Conservation (phyloP, 1,284 basidiomycete genomes). For the Fistulina hepatica region DNA sequence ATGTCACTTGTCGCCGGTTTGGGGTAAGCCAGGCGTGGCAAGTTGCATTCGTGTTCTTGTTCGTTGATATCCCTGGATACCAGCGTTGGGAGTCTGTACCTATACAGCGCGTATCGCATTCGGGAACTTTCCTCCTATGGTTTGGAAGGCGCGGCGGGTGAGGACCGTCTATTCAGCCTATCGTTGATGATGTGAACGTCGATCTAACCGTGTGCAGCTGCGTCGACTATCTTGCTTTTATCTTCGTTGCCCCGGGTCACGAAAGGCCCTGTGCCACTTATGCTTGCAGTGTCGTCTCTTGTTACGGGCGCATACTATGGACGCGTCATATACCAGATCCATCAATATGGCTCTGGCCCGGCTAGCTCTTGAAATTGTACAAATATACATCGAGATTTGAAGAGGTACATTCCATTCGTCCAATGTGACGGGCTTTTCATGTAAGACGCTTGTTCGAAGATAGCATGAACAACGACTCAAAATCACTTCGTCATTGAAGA, state of each 20-base stretch:
- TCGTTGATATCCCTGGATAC: not conserved
- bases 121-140: conserved; percentile 63
- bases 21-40: conserved; percentile 33
- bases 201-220: conserved; percentile 39
- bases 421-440: no score
- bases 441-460: no score
- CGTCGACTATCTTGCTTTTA: conserved; percentile 67
- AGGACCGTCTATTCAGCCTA: conserved; percentile 18
- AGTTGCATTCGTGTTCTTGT: not conserved
- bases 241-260: conserved; percentile 65
- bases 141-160: conserved; percentile 66
- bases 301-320: conserved; percentile 63
- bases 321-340: no score
- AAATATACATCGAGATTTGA: no score
- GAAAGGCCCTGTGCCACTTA: conserved; percentile 70
- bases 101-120: conserved; percentile 67
- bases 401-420: no score
- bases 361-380: no score
- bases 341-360: no score
- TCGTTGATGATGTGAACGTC: not conserved
- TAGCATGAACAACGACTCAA: no score
- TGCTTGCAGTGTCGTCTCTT: conserved; percentile 54
- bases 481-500: no score
- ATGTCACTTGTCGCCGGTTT: conserved; percentile 76
- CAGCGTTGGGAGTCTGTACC: conserved; percentile 68